Percentiles rank a stretch among this genome's conserved stretches.
These are phyloP conservation scores for Tolypocladium guangdongense DNA, from an alignment of 2,329 filamentous ascomycete genomes.

Conservation along the genomic window DNA sequence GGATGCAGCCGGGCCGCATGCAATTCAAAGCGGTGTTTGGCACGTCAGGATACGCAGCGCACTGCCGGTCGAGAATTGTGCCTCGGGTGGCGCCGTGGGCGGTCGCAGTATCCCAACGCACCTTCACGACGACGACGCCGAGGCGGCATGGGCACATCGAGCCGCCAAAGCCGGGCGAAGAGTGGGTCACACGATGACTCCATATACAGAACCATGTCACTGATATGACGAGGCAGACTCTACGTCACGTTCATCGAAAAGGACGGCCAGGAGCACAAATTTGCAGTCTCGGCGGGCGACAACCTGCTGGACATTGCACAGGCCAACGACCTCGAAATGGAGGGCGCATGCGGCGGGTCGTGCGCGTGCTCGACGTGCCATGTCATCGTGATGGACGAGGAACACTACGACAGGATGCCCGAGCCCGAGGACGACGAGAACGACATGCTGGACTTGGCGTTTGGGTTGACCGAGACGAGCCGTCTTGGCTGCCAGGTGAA, in stretches of 20 bases:
- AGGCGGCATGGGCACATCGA: constrained; percentile 67
- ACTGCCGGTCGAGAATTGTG: constrained; percentile 8
- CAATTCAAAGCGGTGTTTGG: constrained; percentile 6
- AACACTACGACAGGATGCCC: constrained; percentile 66
- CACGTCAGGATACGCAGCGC: constrained; percentile 8
- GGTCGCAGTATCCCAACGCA: constrained; percentile 21
- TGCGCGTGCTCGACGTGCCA: constrained; percentile 92
- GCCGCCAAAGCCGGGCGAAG: constrained; percentile 80
- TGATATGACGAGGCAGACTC: constrained; percentile 41
- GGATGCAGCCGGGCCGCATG: constrained; percentile 12
- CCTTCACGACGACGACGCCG: constrained; percentile 55
- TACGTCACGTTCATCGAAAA: constrained; percentile 92
- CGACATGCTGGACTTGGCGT: constrained; percentile 85
- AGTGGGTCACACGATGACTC: constrained; percentile 46
- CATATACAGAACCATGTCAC: not conserved
- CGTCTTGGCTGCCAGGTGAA: constrained; percentile 80
- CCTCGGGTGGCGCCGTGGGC: constrained; percentile 6
- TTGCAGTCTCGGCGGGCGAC: constrained; percentile 75
- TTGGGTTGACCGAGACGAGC: constrained; percentile 77
- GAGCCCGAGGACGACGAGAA: constrained; percentile 74
- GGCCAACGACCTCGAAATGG: constrained; percentile 93
- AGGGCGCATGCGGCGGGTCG: constrained; percentile 90
- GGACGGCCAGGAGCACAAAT: constrained; percentile 62
- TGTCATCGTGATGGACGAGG: constrained; percentile 67
- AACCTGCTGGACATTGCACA: constrained; percentile 94